Evolutionary conservation across 805 yeast species (phyloP), one percentile per base, ranked within the genome.

Genomic region (Cyberlindnera xishuangbannaensis): DNA sequence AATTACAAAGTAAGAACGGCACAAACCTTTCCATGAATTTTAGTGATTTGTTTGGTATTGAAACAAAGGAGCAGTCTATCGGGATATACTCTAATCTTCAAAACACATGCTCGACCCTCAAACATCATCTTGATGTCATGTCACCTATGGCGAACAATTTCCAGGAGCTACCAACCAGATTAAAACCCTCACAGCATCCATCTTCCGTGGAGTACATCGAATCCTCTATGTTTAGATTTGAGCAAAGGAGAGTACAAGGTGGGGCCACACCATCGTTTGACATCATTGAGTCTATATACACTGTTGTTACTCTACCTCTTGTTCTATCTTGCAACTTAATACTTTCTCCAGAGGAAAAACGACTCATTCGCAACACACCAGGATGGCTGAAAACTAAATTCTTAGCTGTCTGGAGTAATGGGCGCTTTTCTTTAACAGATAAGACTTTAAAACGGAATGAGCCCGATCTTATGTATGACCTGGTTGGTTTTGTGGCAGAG

Each of bases 401-500:
- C 51, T 78, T 69, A 47, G 68, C 70, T 3, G 56, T 33, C 5
- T 27, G 39, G 25, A 21, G 37, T 8, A 36, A 28, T 16, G 60
- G 62, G 19, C 61, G 62, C 27, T 59, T 64, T 15, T 41, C 56
- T 9, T 47, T 74, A 34, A 63, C 62, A 20, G 44, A 51, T 9
- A 20, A 12, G 11, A 20, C 12, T 12, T 9, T n/a, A n/a, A n/a
- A n/a, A n/a, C n/a, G 22, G 22, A 19, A 8, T 19, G 22, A 19
- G 22, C n/a, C n/a, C n/a, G 11, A 19, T 19, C 22, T 11, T 15
- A 73, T 69, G 46, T 83, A 79, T 53, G 80, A 79, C 38, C 55
- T 83, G 21, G 62, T 70, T 30, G 90, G 90, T 0, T 78, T 69
- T 47, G 83, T 83, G 15, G 83, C 84, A 26, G 80, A 78, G 47